phyloP scores from a whole-genome alignment of 2,329 filamentous ascomycete genomes.

The Fusarium foetens region DNA sequence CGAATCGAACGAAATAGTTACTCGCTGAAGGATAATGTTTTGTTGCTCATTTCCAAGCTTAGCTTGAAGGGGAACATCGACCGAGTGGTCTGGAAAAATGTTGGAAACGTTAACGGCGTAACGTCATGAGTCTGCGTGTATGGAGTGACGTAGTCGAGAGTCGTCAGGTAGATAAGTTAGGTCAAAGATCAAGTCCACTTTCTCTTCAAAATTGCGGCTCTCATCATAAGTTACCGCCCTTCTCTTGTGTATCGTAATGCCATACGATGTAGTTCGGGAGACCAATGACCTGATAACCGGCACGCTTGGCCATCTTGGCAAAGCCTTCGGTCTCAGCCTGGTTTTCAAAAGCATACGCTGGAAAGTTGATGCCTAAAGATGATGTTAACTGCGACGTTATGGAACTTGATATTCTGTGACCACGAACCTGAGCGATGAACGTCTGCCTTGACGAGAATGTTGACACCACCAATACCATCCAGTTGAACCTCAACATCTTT shows the following conservation, averaged over 20 bases:
- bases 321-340: slow-evolving; percentile 99
- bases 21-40: slow-evolving; percentile 1
- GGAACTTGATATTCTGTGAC: neutral
- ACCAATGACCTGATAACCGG: slow-evolving; percentile 91
- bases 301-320: slow-evolving; percentile 97
- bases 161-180: neutral
- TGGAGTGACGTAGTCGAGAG: slow-evolving; percentile 8
- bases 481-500: slow-evolving; percentile 93
- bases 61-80: neutral
- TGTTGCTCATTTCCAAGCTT: slow-evolving; percentile 10
- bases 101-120: slow-evolving; percentile 39
- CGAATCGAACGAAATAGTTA: slow-evolving; percentile 5
- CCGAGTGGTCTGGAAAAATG: slow-evolving; percentile 2
- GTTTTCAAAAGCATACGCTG: slow-evolving; percentile 95
- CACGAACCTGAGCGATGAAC: slow-evolving; percentile 88
- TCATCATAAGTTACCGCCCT: slow-evolving; percentile 78
- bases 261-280: slow-evolving; percentile 98
- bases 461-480: slow-evolving; percentile 96
- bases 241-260: slow-evolving; percentile 98
- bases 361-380: slow-evolving; percentile 89
- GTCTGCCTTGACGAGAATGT: slow-evolving; percentile 97
- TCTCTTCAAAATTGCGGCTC: neutral
- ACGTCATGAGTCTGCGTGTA: slow-evolving; percentile 29
- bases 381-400: slow-evolving; percentile 37
- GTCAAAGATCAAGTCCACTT: slow-evolving; percentile 10